phyloP scores from a whole-genome alignment of 1,284 basidiomycete genomes.

The Ganoderma meredithae region DNA sequence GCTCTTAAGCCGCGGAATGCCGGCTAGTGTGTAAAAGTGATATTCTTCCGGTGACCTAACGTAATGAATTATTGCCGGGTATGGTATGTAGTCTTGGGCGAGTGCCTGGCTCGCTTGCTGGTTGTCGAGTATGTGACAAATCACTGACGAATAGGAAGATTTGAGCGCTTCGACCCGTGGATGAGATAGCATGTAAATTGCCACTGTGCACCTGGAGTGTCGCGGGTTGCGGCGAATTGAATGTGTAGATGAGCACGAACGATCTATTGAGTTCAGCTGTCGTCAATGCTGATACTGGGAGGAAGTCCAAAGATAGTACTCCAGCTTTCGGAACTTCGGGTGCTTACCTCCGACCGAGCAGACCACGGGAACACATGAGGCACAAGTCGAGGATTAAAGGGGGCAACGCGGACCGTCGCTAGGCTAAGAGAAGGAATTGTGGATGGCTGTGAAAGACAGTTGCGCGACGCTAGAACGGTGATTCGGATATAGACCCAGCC shows the following conservation, averaged over 20 bases:
- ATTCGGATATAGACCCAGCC: neutral
- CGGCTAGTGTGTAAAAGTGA: neutral
- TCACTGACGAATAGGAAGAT: neutral
- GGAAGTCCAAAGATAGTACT: neutral
- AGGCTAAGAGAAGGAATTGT: slow-evolving; percentile 4
- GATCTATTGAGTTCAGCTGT: neutral
- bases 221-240: too few species aligned
- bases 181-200: too few species aligned
- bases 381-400: neutral
- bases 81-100: neutral
- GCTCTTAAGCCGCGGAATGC: neutral
- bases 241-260: neutral
- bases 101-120: neutral
- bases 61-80: neutral
- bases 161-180: too few species aligned
- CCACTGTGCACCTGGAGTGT: too few species aligned
- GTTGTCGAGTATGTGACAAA: slow-evolving; percentile 1
- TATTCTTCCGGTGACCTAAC: neutral
- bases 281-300: neutral
- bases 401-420: neutral
- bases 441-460: neutral
- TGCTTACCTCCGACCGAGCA: neutral
- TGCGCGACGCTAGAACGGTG: neutral
- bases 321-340: neutral
- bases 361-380: neutral